Percentiles rank a stretch among this genome's conserved stretches.
Conservation (phyloP, 371 early-diverging fungal species). For the Lichtheimia ramosa region DNA sequence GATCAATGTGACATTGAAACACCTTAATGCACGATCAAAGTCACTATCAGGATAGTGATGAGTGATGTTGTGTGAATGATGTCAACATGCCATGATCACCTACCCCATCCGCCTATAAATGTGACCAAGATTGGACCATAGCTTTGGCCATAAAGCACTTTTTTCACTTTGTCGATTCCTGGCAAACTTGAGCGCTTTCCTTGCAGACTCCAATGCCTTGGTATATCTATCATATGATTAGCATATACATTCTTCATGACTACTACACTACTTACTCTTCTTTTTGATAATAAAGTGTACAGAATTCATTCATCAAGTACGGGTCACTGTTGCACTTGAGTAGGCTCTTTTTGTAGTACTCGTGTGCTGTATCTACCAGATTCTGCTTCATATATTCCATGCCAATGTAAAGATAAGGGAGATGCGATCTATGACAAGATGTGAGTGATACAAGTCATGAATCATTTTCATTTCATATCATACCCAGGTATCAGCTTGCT, state of each 20-base stretch:
- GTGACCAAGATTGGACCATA: conserved; percentile 74
- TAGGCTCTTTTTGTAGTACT: conserved; percentile 55
- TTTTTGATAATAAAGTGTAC: conserved; percentile 56
- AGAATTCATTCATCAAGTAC: conserved; percentile 68
- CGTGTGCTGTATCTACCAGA: conserved; percentile 51
- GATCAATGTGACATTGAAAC: conserved; percentile 46
- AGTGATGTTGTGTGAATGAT: background rate
- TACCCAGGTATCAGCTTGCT: conserved; percentile 68
- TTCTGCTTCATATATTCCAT: conserved; percentile 71
- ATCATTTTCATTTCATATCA: background rate
- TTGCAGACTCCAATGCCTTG: conserved; percentile 51
- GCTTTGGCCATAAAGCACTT: conserved; percentile 54
- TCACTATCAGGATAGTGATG: conserved; percentile 28
- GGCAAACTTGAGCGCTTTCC: conserved; percentile 52
- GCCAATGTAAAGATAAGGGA: conserved; percentile 72
- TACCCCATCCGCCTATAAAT: conserved; percentile 46
- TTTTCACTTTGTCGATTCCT: conserved; percentile 39
- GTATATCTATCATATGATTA: conserved; percentile 37
- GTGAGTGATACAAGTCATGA: background rate
- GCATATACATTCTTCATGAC: background rate
- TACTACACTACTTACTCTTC: conserved; percentile 41
- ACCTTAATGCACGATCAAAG: conserved; percentile 45
- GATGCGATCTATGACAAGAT: conserved; percentile 52
- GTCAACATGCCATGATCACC: background rate
- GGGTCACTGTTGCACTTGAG: conserved; percentile 63